These are phyloP conservation scores for Boletus sp. DNA, from an alignment of 768 basidiomycete genomes.

Conservation along the genomic window DNA sequence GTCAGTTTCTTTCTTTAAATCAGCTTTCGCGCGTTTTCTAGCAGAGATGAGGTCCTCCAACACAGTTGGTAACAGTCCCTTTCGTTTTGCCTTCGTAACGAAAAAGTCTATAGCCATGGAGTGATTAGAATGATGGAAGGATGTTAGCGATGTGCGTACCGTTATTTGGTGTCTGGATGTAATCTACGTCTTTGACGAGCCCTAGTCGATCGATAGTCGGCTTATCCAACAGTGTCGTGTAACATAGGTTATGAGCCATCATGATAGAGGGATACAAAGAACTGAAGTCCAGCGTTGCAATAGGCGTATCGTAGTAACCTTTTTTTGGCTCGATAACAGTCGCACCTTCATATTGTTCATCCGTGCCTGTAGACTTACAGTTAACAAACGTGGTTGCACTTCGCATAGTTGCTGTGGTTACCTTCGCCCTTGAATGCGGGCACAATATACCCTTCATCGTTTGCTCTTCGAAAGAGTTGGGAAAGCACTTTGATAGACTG, in stretches of 20 bases:
- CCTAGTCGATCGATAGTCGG: constrained; percentile 69
- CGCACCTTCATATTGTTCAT: constrained; percentile 98
- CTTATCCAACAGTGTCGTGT: constrained; percentile 91
- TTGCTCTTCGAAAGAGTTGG: constrained; percentile 91
- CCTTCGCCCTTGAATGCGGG: constrained; percentile 87
- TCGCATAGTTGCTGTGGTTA: constrained; percentile 20
- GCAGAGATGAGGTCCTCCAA: constrained; percentile 92
- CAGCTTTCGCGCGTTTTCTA: constrained; percentile 91
- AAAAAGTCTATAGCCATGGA: constrained; percentile 68
- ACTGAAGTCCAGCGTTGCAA: constrained; percentile 97
- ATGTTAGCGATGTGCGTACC: constrained; percentile 44
- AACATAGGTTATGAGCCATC: constrained; percentile 99
- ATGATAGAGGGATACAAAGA: constrained; percentile 99
- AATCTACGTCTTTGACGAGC: constrained; percentile 83
- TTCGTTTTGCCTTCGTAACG: constrained; percentile 64
- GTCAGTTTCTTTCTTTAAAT: constrained; percentile 95
- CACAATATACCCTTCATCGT: constrained; percentile 85
- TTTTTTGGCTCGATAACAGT: constrained; percentile 97
- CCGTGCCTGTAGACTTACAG: constrained; percentile 53
- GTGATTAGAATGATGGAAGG: background rate
- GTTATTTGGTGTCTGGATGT: constrained; percentile 92
- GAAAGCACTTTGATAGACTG: constrained; percentile 99
- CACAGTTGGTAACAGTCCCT: constrained; percentile 88
- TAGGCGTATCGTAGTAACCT: constrained; percentile 95
- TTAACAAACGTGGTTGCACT: background rate